A percentile compares a stretch with the other conserved stretches of the same genome.
Evolutionary conservation across 495 filamentous ascomycete species (phyloP).

Genomic region (Xylaria cubensis): DNA sequence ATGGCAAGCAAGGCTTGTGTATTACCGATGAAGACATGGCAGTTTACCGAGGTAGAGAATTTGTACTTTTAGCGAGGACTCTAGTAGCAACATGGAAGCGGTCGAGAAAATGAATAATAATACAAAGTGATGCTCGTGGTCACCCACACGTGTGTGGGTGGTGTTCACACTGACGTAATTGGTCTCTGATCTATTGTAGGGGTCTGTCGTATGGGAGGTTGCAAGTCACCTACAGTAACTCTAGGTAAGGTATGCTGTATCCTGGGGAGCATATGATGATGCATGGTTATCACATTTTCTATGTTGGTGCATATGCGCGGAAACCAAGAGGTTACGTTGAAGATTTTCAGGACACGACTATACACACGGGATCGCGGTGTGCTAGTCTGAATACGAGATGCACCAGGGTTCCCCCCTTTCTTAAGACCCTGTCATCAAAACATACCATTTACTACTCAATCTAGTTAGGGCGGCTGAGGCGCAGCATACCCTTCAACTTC

Average conservation of each 20-base stretch:
- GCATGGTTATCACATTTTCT: neutral
- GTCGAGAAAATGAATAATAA: slow-evolving; percentile 27
- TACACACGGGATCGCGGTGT: neutral
- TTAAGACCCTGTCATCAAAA: neutral
- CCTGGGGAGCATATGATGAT: neutral
- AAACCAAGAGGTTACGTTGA: slow-evolving; percentile 9
- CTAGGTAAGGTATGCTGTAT: neutral
- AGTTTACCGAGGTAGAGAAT: slow-evolving; percentile 27
- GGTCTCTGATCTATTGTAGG: neutral
- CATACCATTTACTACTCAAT: neutral
- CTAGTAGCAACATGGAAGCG: slow-evolving; percentile 28
- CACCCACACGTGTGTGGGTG: neutral
- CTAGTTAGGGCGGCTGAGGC: neutral
- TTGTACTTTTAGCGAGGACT: slow-evolving; percentile 31
- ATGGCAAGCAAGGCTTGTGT: slow-evolving; percentile 26
- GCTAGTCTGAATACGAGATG: slow-evolving; percentile 11
- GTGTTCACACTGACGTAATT: neutral
- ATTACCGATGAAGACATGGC: slow-evolving; percentile 28
- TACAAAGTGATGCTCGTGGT: slow-evolving; percentile 17
- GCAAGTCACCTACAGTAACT: neutral
- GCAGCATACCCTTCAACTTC: neutral
- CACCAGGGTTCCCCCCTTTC: slow-evolving; percentile 6
- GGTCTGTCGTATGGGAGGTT: neutral
- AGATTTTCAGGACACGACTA: neutral
- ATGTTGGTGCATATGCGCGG: slow-evolving; percentile 16